These are phyloP conservation scores for Penstemon newberryi DNA, from an alignment of 257 asterid genomes.

Conservation along the genomic window DNA sequence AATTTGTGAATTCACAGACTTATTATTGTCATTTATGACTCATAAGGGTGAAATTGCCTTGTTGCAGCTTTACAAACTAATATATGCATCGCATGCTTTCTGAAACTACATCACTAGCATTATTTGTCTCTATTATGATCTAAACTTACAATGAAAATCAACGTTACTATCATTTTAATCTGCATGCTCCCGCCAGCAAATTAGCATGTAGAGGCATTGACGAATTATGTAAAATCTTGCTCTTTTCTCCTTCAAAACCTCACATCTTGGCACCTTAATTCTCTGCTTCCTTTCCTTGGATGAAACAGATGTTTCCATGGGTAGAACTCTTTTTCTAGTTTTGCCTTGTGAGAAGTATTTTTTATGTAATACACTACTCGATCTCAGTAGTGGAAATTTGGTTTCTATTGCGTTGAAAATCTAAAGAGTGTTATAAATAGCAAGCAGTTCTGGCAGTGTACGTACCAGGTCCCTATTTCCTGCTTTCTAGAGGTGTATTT, in stretches of 20 bases:
- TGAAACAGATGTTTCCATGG: constrained; percentile 40
- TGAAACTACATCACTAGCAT: constrained; percentile 18
- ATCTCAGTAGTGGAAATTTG: constrained; percentile 21
- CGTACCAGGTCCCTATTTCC: constrained; percentile 44
- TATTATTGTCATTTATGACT: not conserved
- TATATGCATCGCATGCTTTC: not conserved
- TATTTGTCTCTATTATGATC: constrained; percentile 1
- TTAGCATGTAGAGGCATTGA: constrained; percentile 56
- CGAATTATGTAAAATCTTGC: constrained; percentile 54
- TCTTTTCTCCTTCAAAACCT: constrained; percentile 50
- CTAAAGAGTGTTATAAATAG: constrained; percentile 18
- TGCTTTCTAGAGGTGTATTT: constrained; percentile 30
- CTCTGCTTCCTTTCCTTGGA: constrained; percentile 29
- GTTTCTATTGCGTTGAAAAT: constrained; percentile 27
- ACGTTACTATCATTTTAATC: constrained; percentile 35
- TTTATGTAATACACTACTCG: constrained; percentile 9
- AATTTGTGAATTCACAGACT: not conserved
- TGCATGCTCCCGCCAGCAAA: constrained; percentile 51
- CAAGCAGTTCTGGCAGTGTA: constrained; percentile 38
- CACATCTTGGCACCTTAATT: constrained; percentile 24
- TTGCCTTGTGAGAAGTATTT: constrained; percentile 7
- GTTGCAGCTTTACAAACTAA: constrained; percentile 11
- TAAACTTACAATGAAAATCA: constrained; percentile 29
- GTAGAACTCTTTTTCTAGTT: constrained; percentile 1
- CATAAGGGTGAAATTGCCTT: not conserved